A percentile compares a stretch with the other conserved stretches of the same genome.
Evolutionary conservation across 108 stramenopile species (phyloP).

Genomic region (Cyclotella kingstonii): DNA sequence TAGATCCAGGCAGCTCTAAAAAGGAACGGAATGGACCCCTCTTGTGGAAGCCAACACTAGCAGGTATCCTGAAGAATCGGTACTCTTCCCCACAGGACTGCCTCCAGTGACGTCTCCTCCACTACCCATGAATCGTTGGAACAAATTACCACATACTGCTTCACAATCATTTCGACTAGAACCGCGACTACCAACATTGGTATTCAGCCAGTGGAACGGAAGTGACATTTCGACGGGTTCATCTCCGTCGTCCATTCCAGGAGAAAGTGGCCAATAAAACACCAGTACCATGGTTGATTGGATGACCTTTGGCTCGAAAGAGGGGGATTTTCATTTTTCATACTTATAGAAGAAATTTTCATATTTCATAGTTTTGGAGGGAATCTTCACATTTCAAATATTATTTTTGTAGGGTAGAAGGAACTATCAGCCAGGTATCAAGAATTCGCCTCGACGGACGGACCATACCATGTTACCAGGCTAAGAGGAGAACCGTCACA

Average conservation of each 20-base stretch:
- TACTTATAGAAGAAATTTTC: too few species aligned
- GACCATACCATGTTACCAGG: too few species aligned
- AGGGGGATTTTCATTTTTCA: too few species aligned
- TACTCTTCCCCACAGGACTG: conserved; percentile 12
- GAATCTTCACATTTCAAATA: too few species aligned
- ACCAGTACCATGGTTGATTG: too few species aligned
- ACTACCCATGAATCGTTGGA: conserved; percentile 29
- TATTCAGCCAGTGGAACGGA: conserved; percentile 31
- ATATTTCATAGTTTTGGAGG: too few species aligned
- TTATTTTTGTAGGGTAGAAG: too few species aligned
- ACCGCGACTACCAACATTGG: conserved; percentile 1
- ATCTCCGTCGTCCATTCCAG: conserved; percentile 32
- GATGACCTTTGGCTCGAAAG: too few species aligned
- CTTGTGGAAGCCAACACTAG: conserved; percentile 70
- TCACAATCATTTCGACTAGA: conserved; percentile 11
- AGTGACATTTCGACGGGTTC: conserved; percentile 32
- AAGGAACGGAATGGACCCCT: conserved; percentile 54
- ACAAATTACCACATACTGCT: conserved; percentile 35
- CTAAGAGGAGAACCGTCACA: too few species aligned
- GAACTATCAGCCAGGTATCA: too few species aligned
- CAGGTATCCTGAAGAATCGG: conserved; percentile 29
- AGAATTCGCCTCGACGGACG: too few species aligned
- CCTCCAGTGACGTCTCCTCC: conserved; percentile 14
- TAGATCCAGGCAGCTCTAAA: conserved; percentile 78
- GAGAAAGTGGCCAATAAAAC: too few species aligned